Conservation (phyloP, 139 green algal genomes). For the Coccomyxa sp. region DNA sequence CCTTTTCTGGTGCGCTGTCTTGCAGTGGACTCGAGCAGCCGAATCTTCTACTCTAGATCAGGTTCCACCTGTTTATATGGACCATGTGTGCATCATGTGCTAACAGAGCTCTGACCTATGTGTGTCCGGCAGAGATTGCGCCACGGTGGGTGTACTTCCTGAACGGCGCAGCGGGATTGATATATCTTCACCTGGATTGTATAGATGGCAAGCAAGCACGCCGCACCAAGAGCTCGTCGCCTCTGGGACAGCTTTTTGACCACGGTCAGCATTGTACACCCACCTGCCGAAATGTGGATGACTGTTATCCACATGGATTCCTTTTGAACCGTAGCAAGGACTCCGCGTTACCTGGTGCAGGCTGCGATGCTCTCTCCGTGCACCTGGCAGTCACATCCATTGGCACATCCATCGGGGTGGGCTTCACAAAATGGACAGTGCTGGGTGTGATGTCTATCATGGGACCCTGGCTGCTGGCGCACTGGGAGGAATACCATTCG, state of each 20-base stretch:
- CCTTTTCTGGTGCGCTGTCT: conserved; percentile 47
- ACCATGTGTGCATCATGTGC: background rate
- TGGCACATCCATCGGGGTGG: conserved; percentile 23
- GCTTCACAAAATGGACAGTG: conserved; percentile 16
- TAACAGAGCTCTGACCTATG: too few species aligned
- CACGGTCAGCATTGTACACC: conserved; percentile 58
- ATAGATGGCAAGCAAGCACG: conserved; percentile 95
- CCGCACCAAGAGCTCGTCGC: conserved; percentile 77
- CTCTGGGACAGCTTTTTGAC: conserved; percentile 96
- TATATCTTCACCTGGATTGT: conserved; percentile 86
- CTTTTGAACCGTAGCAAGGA: background rate
- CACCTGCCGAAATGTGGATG: background rate
- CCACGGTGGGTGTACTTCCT: conserved; percentile 65
- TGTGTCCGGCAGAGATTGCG: conserved; percentile 20
- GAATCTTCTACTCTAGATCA: too few species aligned
- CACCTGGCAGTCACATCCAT: conserved; percentile 68
- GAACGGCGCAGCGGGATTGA: conserved; percentile 27
- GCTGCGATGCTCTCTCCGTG: conserved; percentile 81
- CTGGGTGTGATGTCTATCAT: conserved; percentile 47
- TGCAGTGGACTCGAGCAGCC: too few species aligned
- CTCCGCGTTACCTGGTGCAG: conserved; percentile 9
- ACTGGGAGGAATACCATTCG: conserved; percentile 92
- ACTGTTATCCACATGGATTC: background rate
- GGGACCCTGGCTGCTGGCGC: conserved; percentile 73
- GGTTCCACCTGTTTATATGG: background rate